Percentiles rank a stretch among this genome's conserved stretches.
Evolutionary conservation across 176 grass and related monocot genomes (phyloP).

Genomic region (Musa itinerans): DNA sequence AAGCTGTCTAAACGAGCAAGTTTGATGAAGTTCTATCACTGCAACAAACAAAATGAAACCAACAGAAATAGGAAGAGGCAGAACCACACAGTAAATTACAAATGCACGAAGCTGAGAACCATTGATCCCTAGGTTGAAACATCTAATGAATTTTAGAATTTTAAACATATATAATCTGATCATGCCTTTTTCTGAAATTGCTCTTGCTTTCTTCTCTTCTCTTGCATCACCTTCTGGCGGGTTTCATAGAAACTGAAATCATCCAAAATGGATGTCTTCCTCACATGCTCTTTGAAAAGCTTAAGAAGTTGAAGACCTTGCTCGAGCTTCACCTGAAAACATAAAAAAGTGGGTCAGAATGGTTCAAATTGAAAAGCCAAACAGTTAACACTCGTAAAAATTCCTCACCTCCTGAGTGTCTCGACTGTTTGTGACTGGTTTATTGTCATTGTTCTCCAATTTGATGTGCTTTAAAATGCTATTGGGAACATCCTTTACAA

Average conservation of each 20-base stretch:
- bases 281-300: slow-evolving; percentile 72
- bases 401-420: slow-evolving; percentile 73
- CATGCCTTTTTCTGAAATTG: slow-evolving; percentile 56
- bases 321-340: slow-evolving; percentile 66
- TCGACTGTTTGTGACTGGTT: slow-evolving; percentile 81
- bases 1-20: no score
- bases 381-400: background rate
- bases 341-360: background rate
- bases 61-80: no score
- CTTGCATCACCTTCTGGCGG: slow-evolving; percentile 70
- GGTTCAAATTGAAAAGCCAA: background rate
- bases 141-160: no score
- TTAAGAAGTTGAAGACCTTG: slow-evolving; percentile 62
- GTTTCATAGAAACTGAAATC: slow-evolving; percentile 77
- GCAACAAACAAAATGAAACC: no score
- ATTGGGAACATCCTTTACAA: slow-evolving; percentile 83
- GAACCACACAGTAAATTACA: no score
- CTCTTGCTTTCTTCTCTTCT: slow-evolving; percentile 57
- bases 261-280: slow-evolving; percentile 74
- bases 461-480: slow-evolving; percentile 64
- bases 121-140: no score
- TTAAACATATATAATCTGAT: background rate
- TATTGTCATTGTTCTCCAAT: slow-evolving; percentile 78
- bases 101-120: no score
- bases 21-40: no score